Conservation (phyloP, 768 basidiomycete genomes). For the Wakefieldia striispora region DNA sequence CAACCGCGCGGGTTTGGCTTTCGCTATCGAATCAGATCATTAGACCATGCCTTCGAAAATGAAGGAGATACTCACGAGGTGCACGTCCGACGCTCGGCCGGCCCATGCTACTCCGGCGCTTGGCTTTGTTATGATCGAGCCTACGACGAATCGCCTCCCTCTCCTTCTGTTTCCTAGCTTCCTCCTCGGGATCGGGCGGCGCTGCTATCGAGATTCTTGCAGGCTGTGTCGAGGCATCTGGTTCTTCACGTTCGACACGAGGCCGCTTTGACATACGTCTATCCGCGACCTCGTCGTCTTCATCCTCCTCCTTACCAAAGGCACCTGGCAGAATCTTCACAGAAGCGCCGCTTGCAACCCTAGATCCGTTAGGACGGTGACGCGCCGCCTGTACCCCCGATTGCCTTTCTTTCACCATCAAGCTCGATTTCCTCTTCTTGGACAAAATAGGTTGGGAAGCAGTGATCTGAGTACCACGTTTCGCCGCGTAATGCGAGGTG, state of each 20-base stretch:
- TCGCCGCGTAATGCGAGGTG: slow-evolving; percentile 49
- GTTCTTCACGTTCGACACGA: slow-evolving; percentile 34
- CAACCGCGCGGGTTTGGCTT: slow-evolving; percentile 49
- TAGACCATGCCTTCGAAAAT: slow-evolving; percentile 3
- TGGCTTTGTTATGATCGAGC: slow-evolving; percentile 64
- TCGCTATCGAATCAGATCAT: slow-evolving; percentile 31
- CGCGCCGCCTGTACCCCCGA: slow-evolving; percentile 7
- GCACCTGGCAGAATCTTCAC: slow-evolving; percentile 48
- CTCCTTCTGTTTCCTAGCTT: slow-evolving; percentile 41
- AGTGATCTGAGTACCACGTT: slow-evolving; percentile 27
- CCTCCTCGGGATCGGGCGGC: slow-evolving; percentile 23
- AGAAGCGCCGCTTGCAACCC: slow-evolving; percentile 25
- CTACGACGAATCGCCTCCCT: slow-evolving; percentile 60
- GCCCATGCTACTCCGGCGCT: slow-evolving; percentile 67
- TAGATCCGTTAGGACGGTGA: slow-evolving; percentile 24
- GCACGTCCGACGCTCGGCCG: slow-evolving; percentile 41
- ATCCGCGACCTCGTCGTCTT: slow-evolving; percentile 37
- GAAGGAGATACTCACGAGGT: slow-evolving; percentile 34
- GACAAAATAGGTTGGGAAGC: slow-evolving; percentile 24
- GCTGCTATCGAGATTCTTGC: slow-evolving; percentile 37
- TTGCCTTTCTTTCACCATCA: slow-evolving; percentile 36
- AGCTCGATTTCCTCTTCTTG: slow-evolving; percentile 52
- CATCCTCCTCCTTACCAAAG: slow-evolving; percentile 54
- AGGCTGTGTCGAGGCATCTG: slow-evolving; percentile 22
- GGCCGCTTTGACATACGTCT: slow-evolving; percentile 46